phyloP scores from a whole-genome alignment of 257 asterid species.

The Plantago ovata region DNA sequence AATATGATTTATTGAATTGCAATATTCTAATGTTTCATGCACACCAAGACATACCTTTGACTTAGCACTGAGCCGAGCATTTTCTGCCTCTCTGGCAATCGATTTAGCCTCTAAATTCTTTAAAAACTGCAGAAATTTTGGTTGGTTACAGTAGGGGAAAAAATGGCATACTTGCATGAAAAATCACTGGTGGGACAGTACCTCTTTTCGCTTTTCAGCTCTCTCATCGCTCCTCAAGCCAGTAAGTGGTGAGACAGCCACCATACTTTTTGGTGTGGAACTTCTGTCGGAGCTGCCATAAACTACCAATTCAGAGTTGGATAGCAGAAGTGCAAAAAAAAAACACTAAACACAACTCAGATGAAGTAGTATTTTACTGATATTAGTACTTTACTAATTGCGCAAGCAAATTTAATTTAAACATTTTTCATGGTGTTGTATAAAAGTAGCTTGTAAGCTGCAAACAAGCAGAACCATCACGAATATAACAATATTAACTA shows the following conservation, averaged over 20 bases:
- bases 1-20: slow-evolving; percentile 4
- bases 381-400: too few relatives aligned
- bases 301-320: background rate
- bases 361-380: too few relatives aligned
- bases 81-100: slow-evolving; percentile 48
- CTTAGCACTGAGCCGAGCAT: slow-evolving; percentile 38
- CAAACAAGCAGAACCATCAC: background rate
- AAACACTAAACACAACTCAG: too few relatives aligned
- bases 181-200: slow-evolving; percentile 24
- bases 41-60: slow-evolving; percentile 39
- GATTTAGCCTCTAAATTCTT: slow-evolving; percentile 61
- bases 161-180: slow-evolving; percentile 8
- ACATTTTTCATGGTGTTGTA: background rate
- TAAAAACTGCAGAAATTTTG: slow-evolving; percentile 26
- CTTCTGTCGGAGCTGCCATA: slow-evolving; percentile 45
- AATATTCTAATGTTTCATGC: slow-evolving; percentile 16
- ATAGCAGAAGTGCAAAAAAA: too few relatives aligned
- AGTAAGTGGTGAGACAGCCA: slow-evolving; percentile 32
- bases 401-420: too few relatives aligned
- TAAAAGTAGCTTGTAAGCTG: slow-evolving; percentile 2
- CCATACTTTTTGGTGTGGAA: slow-evolving; percentile 26
- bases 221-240: slow-evolving; percentile 46
- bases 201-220: slow-evolving; percentile 73
- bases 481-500: background rate
- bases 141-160: slow-evolving; percentile 2